Base-by-base conservation (phyloP, 768 basidiomycete species). In the Leccinum imitatum region DNA sequence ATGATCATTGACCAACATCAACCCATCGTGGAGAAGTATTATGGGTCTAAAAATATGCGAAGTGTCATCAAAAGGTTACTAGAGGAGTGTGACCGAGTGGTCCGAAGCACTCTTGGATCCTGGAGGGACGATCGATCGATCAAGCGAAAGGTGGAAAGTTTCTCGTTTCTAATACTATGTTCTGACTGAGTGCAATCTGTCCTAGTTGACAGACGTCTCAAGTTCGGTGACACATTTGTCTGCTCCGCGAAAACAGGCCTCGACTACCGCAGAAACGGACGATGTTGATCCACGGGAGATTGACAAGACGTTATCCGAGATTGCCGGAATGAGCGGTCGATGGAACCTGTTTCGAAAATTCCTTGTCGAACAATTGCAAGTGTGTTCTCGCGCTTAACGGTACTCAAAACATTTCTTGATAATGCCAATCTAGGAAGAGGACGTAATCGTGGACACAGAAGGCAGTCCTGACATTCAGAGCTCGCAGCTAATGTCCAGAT, bases 1-100 rank as follows among this genome's bases (percentile, higher is more conserved):
- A 85, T 93, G 79, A 94, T 99, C 63, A 88, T 99, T 21, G 94
- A 96, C 67, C 97, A 99, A 69, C 97, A 99, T 70, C 96, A 97
- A 65, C 92, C 94, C 2, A 86, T 99, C 5, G 95, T 99, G 1
- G 96, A 98, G 70, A 98, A 97, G 75, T 98, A 99, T 75, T 99
- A 99, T 67, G 97, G 97, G 0, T 66, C 73, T 9, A 91, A 93
- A 1, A 89, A 90, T 72, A 98, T 98, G 96, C 77, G 80, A 46
- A 82, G 75, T 37, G 93, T 96, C 13, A 83, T 95, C 2, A 77
- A 81, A 23, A 81, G 87, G 47, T 78, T 99, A 8, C 73, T 97
- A 52, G 84, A 87, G 58, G 95, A 98, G 70, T 91, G 91, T 56
- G 96, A 98, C 73, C 80, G 87, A 33, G 90, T 96, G 17, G 87